A percentile compares a stretch with the other conserved stretches of the same genome.
Conservation (phyloP, 1,139 yeast species). For the Magnusiomyces magnusii region DNA sequence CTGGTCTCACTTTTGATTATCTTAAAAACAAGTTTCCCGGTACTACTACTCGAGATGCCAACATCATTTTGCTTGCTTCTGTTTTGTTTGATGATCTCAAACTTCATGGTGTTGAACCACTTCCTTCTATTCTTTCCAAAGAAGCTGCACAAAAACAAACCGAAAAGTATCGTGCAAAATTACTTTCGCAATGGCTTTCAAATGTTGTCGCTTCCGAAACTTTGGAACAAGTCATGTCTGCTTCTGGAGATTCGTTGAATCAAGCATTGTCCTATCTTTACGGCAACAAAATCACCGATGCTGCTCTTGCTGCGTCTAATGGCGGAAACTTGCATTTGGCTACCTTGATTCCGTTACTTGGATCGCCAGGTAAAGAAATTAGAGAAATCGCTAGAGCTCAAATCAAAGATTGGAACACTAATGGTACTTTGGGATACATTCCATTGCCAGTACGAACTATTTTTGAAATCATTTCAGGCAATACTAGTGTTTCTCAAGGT, state of each 20-base stretch:
- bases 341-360: slow-evolving; percentile 59
- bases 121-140: slow-evolving; percentile 22
- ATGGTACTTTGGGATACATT: slow-evolving; percentile 38
- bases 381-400: slow-evolving; percentile 51
- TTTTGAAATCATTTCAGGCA: slow-evolving; percentile 60
- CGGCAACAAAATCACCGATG: slow-evolving; percentile 51
- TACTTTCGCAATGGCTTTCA: slow-evolving; percentile 53
- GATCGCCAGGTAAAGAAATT: slow-evolving; percentile 50
- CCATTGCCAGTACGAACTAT: slow-evolving; percentile 51
- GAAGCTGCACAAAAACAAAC: slow-evolving; percentile 30
- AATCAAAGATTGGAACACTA: slow-evolving; percentile 54
- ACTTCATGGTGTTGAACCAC: slow-evolving; percentile 24
- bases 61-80: slow-evolving; percentile 47
- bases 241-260: slow-evolving; percentile 38
- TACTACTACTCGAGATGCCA: slow-evolving; percentile 13
- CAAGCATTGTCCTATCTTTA: slow-evolving; percentile 47
- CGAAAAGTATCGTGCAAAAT: slow-evolving; percentile 40
- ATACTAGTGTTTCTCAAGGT: slow-evolving; percentile 21
- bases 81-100: slow-evolving; percentile 47
- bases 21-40: slow-evolving; percentile 12
- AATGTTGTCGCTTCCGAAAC: slow-evolving; percentile 42
- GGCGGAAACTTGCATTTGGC: slow-evolving; percentile 62
- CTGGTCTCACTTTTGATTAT: slow-evolving; percentile 18
- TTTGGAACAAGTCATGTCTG: slow-evolving; percentile 27
- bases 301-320: slow-evolving; percentile 52